These are phyloP conservation scores for Ustilago bromivora DNA, from an alignment of 1,284 basidiomycete genomes.

Conservation along the genomic window DNA sequence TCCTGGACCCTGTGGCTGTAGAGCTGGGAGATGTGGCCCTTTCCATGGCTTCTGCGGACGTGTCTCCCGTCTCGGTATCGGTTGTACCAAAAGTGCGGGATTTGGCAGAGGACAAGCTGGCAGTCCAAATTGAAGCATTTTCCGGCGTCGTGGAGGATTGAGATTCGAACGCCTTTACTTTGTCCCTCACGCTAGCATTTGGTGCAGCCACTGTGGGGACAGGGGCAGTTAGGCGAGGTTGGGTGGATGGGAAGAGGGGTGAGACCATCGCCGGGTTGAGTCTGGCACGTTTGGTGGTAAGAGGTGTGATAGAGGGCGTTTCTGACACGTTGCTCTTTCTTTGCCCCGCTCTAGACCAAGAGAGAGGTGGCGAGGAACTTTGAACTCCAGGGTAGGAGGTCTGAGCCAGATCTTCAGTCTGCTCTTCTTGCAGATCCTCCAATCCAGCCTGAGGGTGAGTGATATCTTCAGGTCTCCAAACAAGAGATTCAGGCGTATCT, in stretches of 20 bases:
- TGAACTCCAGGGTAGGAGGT: neutral
- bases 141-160: neutral
- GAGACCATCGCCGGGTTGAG: constrained; percentile 53
- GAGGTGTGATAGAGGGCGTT: constrained; percentile 56
- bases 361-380: neutral
- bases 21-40: constrained; percentile 12
- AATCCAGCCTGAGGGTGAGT: neutral
- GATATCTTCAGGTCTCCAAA: constrained; percentile 42
- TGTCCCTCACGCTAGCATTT: constrained; percentile 45
- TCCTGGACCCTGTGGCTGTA: neutral
- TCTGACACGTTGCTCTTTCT: constrained; percentile 42
- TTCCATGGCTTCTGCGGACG: constrained; percentile 1
- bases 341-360: neutral
- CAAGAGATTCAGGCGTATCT: constrained; percentile 40
- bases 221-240: constrained; percentile 2
- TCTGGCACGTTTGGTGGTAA: constrained; percentile 60
- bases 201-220: neutral
- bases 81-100: neutral
- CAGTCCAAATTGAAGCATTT: constrained; percentile 25
- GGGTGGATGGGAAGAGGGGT: constrained; percentile 44
- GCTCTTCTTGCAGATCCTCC: constrained; percentile 23
- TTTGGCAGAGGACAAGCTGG: constrained; percentile 24
- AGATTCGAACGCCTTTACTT: constrained; percentile 54
- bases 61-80: neutral
- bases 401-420: neutral